Conservation (phyloP, 2,329 filamentous ascomycete species). For the Colletotrichum neosansevieriae region DNA sequence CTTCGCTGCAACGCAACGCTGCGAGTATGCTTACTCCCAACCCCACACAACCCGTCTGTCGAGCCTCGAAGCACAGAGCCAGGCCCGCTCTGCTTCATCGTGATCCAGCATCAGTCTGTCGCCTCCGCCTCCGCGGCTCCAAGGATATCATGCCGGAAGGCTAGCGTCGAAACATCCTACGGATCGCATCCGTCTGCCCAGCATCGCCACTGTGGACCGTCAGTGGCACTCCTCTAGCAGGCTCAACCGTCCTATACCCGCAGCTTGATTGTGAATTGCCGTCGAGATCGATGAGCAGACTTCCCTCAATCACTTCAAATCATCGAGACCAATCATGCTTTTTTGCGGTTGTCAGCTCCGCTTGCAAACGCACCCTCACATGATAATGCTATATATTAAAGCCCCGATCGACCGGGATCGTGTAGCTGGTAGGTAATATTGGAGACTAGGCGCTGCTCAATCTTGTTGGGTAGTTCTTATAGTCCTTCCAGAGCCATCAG, state of each 20-base stretch:
- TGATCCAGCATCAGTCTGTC: constrained; percentile 9
- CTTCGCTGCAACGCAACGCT: constrained; percentile 14
- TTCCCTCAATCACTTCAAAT: too few relatives aligned
- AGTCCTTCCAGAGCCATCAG: too few relatives aligned
- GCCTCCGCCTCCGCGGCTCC: constrained; percentile 12
- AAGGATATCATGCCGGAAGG: neutral
- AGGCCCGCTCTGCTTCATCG: constrained; percentile 6
- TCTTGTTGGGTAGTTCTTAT: too few relatives aligned
- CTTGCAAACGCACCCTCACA: constrained; percentile 1
- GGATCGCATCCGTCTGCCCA: neutral
- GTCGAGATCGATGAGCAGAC: too few relatives aligned
- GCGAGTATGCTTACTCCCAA: constrained; percentile 1
- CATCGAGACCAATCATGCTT: neutral
- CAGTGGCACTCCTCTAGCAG: neutral
- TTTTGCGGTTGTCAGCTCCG: neutral
- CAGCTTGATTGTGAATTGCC: too few relatives aligned
- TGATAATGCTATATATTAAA: constrained; percentile 11
- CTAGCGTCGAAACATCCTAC: constrained; percentile 20
- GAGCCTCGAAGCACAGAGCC: neutral
- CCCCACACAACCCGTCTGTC: constrained; percentile 15
- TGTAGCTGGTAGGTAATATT: neutral
- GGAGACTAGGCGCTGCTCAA: constrained; percentile 6
- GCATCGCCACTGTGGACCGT: neutral
- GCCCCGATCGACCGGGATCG: constrained; percentile 14
- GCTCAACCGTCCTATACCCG: too few relatives aligned